phyloP scores from a whole-genome alignment of 2,329 filamentous ascomycete genomes.

The Talaromyces verruculosus region DNA sequence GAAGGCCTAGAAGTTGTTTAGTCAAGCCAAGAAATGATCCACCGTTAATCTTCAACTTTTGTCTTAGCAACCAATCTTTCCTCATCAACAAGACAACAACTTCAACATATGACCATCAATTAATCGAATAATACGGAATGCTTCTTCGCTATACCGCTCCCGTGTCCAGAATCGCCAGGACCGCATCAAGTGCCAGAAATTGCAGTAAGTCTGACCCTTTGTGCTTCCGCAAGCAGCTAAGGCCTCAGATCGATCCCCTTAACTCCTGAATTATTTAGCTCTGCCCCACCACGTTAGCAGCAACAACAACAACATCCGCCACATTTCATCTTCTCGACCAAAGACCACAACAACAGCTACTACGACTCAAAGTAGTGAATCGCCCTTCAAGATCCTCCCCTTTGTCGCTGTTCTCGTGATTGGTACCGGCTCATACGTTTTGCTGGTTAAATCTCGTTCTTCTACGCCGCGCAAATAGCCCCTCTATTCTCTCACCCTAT shows the following conservation, averaged over 20 bases:
- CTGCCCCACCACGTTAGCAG: conserved; percentile 14
- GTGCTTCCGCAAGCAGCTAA: background rate
- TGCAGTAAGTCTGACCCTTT: background rate
- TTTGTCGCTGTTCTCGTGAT: conserved; percentile 47
- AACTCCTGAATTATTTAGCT: conserved; percentile 12
- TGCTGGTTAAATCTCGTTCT: conserved; percentile 52
- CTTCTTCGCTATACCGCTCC: background rate
- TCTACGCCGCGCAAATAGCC: conserved; percentile 26
- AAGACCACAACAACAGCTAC: conserved; percentile 5
- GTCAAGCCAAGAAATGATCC: conserved; percentile 4
- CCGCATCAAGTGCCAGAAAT: background rate
- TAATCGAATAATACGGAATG: background rate
- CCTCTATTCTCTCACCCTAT: background rate
- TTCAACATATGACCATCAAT: background rate
- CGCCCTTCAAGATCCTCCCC: conserved; percentile 45
- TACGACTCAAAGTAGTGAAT: conserved; percentile 32
- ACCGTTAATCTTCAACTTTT: conserved; percentile 1
- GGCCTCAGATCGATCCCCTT: conserved; percentile 1
- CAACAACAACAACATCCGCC: conserved; percentile 17
- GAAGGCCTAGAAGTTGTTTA: background rate
- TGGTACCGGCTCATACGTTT: conserved; percentile 52
- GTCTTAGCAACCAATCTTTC: background rate
- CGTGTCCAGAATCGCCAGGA: background rate
- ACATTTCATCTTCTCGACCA: conserved; percentile 9
- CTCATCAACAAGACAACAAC: background rate